These are phyloP conservation scores for Rhododendron williamsianum DNA, from an alignment of 148 eudicot species.

Conservation along the genomic window DNA sequence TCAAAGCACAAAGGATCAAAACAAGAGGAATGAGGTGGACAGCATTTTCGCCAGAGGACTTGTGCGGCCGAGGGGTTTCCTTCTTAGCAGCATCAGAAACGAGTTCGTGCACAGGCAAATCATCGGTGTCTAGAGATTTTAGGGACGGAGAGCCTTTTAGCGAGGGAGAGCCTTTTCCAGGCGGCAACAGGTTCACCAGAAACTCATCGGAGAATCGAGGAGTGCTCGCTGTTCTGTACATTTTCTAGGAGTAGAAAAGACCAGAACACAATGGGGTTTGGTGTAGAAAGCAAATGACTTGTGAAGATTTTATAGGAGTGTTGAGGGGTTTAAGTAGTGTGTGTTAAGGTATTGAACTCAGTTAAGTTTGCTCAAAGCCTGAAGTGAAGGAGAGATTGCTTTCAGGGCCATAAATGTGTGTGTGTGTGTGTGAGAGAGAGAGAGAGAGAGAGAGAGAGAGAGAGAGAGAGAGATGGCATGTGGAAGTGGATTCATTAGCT, in stretches of 20 bases:
- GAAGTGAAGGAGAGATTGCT: background rate
- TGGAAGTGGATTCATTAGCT: background rate
- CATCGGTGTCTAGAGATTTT: slow-evolving; percentile 14
- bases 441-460: background rate
- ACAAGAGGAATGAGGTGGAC: slow-evolving; percentile 51
- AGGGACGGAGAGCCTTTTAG: slow-evolving; percentile 9
- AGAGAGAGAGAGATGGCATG: background rate
- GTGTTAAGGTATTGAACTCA: background rate
- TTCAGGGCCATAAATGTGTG: background rate
- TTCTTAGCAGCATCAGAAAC: slow-evolving; percentile 26
- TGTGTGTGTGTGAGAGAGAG: no score
- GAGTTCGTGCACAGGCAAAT: slow-evolving; percentile 14
- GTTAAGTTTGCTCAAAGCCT: slow-evolving; percentile 6
- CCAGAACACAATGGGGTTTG: background rate
- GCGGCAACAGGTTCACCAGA: slow-evolving; percentile 24
- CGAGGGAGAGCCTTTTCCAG: slow-evolving; percentile 11
- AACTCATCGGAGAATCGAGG: slow-evolving; percentile 35
- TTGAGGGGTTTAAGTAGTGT: background rate
- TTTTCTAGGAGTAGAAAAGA: background rate
- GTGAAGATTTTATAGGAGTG: background rate
- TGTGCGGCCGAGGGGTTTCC: slow-evolving; percentile 13
- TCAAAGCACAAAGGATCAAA: slow-evolving; percentile 35
- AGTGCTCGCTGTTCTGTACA: slow-evolving; percentile 40
- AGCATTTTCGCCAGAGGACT: slow-evolving; percentile 23
- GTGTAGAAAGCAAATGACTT: background rate